Base-by-base conservation (phyloP, 495 filamentous ascomycete species). In the Penicillium parvum region DNA sequence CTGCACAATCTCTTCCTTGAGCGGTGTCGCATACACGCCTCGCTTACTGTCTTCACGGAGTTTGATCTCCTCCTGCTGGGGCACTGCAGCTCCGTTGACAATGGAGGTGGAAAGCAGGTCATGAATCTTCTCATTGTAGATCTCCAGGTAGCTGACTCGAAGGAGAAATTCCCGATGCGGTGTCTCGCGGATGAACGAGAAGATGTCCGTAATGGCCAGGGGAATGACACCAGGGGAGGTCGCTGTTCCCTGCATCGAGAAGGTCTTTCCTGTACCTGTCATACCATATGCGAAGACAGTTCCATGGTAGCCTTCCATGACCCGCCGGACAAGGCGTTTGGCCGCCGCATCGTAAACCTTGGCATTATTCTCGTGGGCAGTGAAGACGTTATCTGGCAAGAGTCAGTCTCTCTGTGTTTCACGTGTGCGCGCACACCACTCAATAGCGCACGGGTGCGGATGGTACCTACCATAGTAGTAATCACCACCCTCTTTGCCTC, bases 241-340 rank as follows among this genome's bases (percentile, higher is more conserved):
- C 35, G 92, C 90, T 17, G 92, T 98, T 45, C 92, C 92, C 65
- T 98, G 92, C 92, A 98, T 98, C 32, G 90, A 96, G 53, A 96
- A 98, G 7, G 92, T 98, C 64, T 98, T 98, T 30, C 92, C 92
- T 2, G 92, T 98, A 28, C 92, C 92, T 16, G 92, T 98, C 94
- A 97, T 96, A 56, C 92, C 92, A 65, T 98, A 98, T 14, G 92
- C 92, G 56, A 98, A 98, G 11, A 98, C 92, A 1, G 92, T 98
- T 41, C 90, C 92, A 60, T 97, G 91, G 55, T 97, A 98, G 21
- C 92, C 92, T 72, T 98, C 91, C 92, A 98, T 98, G 14, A 98
- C 92, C 48, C 92, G 78, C 50, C 92, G 83, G 18, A 98, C 92
- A 22, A 98, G 73, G 22, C 92, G 85, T 67, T 97, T 97, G 16